phyloP scores from a whole-genome alignment of 441 rosid species.

The Kokia cookei region DNA sequence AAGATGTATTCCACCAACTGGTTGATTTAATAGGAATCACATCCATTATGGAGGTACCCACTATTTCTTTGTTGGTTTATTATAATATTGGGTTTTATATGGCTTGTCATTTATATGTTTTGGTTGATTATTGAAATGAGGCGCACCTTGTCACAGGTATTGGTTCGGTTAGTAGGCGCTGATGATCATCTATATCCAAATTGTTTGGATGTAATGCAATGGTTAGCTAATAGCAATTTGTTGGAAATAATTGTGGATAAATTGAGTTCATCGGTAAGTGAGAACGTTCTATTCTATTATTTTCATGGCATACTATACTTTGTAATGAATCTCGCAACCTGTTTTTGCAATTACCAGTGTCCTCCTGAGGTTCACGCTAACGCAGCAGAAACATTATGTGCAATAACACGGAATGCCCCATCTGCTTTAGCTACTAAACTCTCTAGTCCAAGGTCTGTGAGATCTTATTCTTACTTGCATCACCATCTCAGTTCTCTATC shows the following conservation, averaged over 20 bases:
- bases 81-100: not conserved
- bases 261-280: slow-evolving; percentile 80
- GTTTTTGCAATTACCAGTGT: slow-evolving; percentile 43
- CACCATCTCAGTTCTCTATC: not conserved
- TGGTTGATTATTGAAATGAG: slow-evolving; percentile 1
- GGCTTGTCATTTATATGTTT: not conserved
- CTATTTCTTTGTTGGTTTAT: not conserved
- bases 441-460: slow-evolving; percentile 69
- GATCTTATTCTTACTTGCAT: not conserved
- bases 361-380: slow-evolving; percentile 90
- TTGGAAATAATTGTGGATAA: slow-evolving; percentile 95
- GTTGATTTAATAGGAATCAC: slow-evolving; percentile 98
- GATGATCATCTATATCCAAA: slow-evolving; percentile 95
- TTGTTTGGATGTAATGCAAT: slow-evolving; percentile 92
- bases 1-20: slow-evolving; percentile 63
- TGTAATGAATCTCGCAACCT: slow-evolving; percentile 11
- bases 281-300: not conserved
- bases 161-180: slow-evolving; percentile 92
- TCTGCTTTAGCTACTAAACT: slow-evolving; percentile 92
- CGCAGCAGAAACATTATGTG: slow-evolving; percentile 92
- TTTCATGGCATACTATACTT: not conserved
- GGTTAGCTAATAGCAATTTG: slow-evolving; percentile 87
- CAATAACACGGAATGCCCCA: slow-evolving; percentile 82
- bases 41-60: slow-evolving; percentile 96
- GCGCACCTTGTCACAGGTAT: slow-evolving; percentile 47